phyloP scores from a whole-genome alignment of 1,284 basidiomycete genomes.

The Heterobasidion occidentale region DNA sequence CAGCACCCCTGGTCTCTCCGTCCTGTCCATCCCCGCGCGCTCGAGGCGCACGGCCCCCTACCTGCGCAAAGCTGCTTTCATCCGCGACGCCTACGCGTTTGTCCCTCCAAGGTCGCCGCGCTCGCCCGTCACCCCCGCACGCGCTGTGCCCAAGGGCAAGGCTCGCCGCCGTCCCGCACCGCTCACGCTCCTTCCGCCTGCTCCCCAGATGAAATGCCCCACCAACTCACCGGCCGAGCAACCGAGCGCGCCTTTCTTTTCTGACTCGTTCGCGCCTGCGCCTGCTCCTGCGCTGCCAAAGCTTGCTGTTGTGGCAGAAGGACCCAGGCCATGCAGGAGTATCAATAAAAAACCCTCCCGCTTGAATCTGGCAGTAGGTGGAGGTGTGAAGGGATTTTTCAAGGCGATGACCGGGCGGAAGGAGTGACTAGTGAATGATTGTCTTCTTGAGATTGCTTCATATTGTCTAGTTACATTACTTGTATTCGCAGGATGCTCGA shows the following conservation, averaged over 20 bases:
- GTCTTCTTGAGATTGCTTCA: neutral
- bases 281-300: neutral
- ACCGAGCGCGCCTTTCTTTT: neutral
- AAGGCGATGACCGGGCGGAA: neutral
- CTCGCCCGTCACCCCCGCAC: conserved; percentile 3
- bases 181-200: conserved; percentile 27
- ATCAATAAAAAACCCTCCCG: conserved; percentile 4
- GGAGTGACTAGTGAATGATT: neutral
- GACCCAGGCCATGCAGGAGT: neutral
- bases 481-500: too few relatives aligned
- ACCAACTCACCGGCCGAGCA: neutral
- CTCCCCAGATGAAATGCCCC: neutral
- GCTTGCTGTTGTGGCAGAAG: neutral
- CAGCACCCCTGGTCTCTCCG: neutral
- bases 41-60: conserved; percentile 30
- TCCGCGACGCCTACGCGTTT: conserved; percentile 25
- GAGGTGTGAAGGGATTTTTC: neutral
- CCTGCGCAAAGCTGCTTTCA: conserved; percentile 29
- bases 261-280: conserved; percentile 3
- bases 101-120: conserved; percentile 19
- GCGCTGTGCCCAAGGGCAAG: conserved; percentile 18
- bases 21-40: conserved; percentile 15
- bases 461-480: too few relatives aligned
- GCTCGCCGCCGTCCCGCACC: conserved; percentile 37
- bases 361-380: conserved; percentile 1